Percentiles rank a stretch among this genome's conserved stretches.
Conservation (phyloP, 805 yeast genomes). For the Komagataella populi region DNA sequence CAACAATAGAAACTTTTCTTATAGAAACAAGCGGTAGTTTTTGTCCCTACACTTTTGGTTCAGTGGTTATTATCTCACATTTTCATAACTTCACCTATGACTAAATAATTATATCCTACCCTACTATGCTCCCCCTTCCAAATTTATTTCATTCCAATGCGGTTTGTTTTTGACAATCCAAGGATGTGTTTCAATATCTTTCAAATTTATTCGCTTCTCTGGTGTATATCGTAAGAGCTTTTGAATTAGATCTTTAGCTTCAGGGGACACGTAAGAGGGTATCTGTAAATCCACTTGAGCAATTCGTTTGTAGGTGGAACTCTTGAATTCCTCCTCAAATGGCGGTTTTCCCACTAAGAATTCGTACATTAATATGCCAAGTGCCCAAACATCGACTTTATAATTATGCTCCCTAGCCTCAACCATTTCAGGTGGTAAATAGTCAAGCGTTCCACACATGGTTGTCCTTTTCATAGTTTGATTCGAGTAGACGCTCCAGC, state of each 20-base stretch:
- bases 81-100: too few species aligned
- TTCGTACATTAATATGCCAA: conserved; percentile 81
- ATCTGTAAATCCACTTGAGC: conserved; percentile 62
- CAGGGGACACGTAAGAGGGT: conserved; percentile 56
- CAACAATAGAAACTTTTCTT: too few species aligned
- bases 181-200: conserved; percentile 59
- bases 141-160: conserved; percentile 29
- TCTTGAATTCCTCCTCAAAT: conserved; percentile 70
- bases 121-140: not conserved
- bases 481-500: conserved; percentile 66
- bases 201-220: conserved; percentile 43
- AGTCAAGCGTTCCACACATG: conserved; percentile 91
- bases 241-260: conserved; percentile 65
- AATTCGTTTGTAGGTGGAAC: conserved; percentile 70
- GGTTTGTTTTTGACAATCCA: conserved; percentile 65
- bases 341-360: conserved; percentile 85
- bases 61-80: not conserved
- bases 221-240: conserved; percentile 59
- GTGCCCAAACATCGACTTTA: conserved; percentile 83
- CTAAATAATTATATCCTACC: not conserved
- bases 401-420: conserved; percentile 69
- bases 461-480: conserved; percentile 41
- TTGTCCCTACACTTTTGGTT: not conserved
- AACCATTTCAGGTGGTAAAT: conserved; percentile 91
- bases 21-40: not conserved